These are phyloP conservation scores for Aurantiochytrium sp. DNA, from an alignment of 108 stramenopile species.

Conservation along the genomic window DNA sequence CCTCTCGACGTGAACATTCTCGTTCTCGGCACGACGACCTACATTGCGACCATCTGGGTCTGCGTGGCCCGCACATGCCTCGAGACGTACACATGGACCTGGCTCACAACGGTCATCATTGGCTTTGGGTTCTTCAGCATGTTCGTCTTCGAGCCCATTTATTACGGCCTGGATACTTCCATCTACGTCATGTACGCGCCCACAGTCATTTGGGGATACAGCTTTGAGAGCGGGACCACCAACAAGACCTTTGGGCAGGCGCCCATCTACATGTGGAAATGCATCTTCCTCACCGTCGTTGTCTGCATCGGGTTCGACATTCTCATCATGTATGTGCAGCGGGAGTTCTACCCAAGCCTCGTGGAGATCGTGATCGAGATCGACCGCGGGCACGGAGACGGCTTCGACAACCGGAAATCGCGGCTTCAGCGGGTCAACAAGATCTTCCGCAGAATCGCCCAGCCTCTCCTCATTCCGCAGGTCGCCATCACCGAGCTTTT, in stretches of 20 bases:
- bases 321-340: not conserved
- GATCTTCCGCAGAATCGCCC: not conserved
- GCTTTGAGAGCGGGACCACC: not conserved
- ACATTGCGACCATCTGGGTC: not conserved
- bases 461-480: conserved; percentile 19
- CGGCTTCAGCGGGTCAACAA: not conserved
- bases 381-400: conserved; percentile 1
- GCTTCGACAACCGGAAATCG: not conserved
- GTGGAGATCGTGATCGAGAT: conserved; percentile 13
- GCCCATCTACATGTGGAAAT: conserved; percentile 2
- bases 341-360: not conserved
- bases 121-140: not conserved
- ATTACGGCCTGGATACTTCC: not conserved
- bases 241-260: not conserved
- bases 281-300: not conserved
- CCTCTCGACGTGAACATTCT: not conserved
- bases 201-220: not conserved
- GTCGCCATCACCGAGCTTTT: not conserved
- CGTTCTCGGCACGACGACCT: not conserved
- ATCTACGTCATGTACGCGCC: not conserved
- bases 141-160: conserved; percentile 13
- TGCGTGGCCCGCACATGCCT: not conserved
- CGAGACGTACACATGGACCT: not conserved
- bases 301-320: not conserved
- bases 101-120: not conserved